A percentile compares a stretch with the other conserved stretches of the same genome.
phyloP scores from a whole-genome alignment of 129 eudicot species.

The Artemisia argyi region DNA sequence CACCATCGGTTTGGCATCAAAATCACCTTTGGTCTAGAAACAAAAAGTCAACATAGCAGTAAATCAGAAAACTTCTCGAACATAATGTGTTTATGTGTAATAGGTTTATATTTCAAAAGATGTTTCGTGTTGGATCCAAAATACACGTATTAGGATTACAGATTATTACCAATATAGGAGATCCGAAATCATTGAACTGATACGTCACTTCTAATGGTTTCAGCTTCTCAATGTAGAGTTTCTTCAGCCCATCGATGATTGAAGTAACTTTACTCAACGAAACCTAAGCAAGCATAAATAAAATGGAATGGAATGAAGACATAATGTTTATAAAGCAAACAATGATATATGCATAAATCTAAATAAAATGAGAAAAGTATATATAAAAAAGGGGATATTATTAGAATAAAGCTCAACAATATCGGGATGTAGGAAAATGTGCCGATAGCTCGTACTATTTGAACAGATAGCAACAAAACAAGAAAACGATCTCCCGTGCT shows the following conservation, averaged over 20 bases:
- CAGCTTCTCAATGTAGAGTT: constrained; percentile 69
- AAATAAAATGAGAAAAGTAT: neutral
- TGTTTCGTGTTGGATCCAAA: neutral
- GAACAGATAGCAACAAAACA: neutral
- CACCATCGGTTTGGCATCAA: constrained; percentile 99
- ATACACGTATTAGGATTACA: neutral
- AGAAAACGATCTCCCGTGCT: constrained; percentile 1
- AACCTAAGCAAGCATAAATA: constrained; percentile 42
- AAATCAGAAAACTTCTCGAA: no score
- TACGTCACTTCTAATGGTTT: constrained; percentile 82
- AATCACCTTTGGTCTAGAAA: constrained; percentile 81
- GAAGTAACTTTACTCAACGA: constrained; percentile 73
- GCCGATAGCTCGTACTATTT: constrained; percentile 12
- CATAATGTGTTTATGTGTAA: no score
- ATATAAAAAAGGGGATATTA: neutral
- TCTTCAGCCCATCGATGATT: constrained; percentile 80
- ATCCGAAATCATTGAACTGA: constrained; percentile 75
- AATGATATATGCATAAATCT: neutral
- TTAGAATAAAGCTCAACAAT: neutral
- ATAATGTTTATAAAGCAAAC: neutral
- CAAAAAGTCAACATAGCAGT: constrained; percentile 11
- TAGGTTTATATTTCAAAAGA: neutral
- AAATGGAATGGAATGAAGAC: constrained; percentile 3
- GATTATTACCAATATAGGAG: constrained; percentile 69
- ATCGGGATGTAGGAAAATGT: constrained; percentile 4